Conservation (phyloP, 1,139 yeast species). For the Blastobotrys apis region DNA sequence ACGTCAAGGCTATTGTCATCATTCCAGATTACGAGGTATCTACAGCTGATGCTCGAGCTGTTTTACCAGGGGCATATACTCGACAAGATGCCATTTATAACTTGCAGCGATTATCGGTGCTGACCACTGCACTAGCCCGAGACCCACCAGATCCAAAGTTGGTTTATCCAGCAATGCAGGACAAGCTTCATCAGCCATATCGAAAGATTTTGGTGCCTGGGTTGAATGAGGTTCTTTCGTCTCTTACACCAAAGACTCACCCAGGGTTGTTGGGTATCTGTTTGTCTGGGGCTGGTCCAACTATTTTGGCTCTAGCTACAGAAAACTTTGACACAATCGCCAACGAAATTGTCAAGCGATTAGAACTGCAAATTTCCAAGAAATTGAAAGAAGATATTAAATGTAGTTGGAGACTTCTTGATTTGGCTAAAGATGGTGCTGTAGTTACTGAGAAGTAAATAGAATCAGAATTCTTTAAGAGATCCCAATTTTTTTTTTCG, state of each 20-base stretch:
- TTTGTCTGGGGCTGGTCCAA: slow-evolving; percentile 97
- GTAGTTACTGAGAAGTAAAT: slow-evolving; percentile 14
- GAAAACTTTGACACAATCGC: slow-evolving; percentile 85
- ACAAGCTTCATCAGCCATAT: slow-evolving; percentile 93
- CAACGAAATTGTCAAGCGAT: slow-evolving; percentile 61
- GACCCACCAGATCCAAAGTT: slow-evolving; percentile 76
- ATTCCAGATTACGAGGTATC: slow-evolving; percentile 93
- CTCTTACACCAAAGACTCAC: slow-evolving; percentile 76
- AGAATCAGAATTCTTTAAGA: neutral
- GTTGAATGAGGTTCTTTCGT: slow-evolving; percentile 68
- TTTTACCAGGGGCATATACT: slow-evolving; percentile 75
- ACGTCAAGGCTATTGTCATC: slow-evolving; percentile 81
- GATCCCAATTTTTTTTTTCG: neutral
- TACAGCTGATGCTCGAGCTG: slow-evolving; percentile 87
- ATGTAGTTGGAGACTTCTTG: slow-evolving; percentile 79
- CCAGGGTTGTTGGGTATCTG: slow-evolving; percentile 91
- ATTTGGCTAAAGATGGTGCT: slow-evolving; percentile 88
- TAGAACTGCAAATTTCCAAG: slow-evolving; percentile 34
- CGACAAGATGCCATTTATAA: slow-evolving; percentile 84
- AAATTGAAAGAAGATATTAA: slow-evolving; percentile 50
- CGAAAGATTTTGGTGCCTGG: slow-evolving; percentile 91
- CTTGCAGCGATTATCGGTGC: slow-evolving; percentile 68
- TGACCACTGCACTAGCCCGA: slow-evolving; percentile 78
- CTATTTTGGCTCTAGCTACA: slow-evolving; percentile 90
- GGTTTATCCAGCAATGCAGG: slow-evolving; percentile 94